Evolutionary conservation across 257 asterid genomes (phyloP), one percentile per base, ranked within the genome.

Genomic region (Capsicum rhomboideum): DNA sequence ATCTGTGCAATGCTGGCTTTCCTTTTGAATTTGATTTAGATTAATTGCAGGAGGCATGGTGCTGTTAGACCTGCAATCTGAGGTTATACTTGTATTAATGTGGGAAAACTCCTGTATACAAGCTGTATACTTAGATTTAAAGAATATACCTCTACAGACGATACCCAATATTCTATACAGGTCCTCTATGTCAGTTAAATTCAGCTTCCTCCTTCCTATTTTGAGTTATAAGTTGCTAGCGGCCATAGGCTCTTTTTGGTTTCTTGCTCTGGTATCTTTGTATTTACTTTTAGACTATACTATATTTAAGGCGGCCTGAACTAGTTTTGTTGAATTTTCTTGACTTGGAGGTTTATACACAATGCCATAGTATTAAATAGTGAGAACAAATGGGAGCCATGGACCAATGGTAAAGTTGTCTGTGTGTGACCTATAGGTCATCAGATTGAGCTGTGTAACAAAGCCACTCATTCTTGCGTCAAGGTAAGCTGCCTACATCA

Each of bases 21-120:
- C 13, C 11, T 29, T 79, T 29, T 2, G 55, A 2, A 23, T 54
- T 2, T 29, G 28, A 53, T 79, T 11, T 78, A 49, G 7, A 40
- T 40, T 40, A 6, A 40, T 6, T 40, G 44, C 44, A 40, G 44
- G 44, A 56, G n/a, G 82, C 78, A 29, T 85, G 90, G 86, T 63
- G 29, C 21, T 87, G 90, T 82, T 59, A 66, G 59, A 69, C 83
- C 29, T 87, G 90, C 72, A 80, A 79, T 17, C 13, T 23, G 21
- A 85, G 44, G 52, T 79, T 85, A 55, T 14, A 18, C 9, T 52
- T 55, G 8, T 8, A 53, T 21, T 31, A 40, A 10, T 34, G 29
- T 23, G 58, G 40, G 40, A 23, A 11, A 46, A 49, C 20, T 31
- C 34, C 11, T 11, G 11, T 40, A 17, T 16, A 37, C 16, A 7